Conservation (phyloP, 2,329 filamentous ascomycete species). For the Penicillium brevicompactum region DNA sequence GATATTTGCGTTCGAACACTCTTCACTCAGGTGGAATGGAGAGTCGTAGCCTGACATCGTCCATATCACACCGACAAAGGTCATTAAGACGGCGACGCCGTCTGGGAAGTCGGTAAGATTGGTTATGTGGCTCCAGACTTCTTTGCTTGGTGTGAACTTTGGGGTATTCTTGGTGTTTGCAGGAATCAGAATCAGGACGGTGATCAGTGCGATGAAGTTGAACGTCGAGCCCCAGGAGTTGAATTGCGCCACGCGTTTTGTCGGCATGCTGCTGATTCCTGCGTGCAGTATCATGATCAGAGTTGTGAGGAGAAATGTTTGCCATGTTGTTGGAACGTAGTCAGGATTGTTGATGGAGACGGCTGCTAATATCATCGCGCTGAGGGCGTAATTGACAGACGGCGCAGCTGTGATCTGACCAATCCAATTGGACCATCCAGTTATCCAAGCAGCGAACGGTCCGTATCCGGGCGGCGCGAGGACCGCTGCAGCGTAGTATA, state of each 20-base stretch:
- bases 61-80: slow-evolving; percentile 71
- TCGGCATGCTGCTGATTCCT: slow-evolving; percentile 69
- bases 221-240: slow-evolving; percentile 71
- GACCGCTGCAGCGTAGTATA: slow-evolving; percentile 75
- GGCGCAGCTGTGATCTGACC: slow-evolving; percentile 68
- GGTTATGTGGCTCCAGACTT: slow-evolving; percentile 68
- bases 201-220: slow-evolving; percentile 68
- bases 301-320: slow-evolving; percentile 68
- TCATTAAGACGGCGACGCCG: slow-evolving; percentile 70
- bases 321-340: slow-evolving; percentile 67
- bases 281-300: slow-evolving; percentile 70
- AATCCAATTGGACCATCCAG: slow-evolving; percentile 72
- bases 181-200: slow-evolving; percentile 70
- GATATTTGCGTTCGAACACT: slow-evolving; percentile 72
- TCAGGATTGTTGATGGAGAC: slow-evolving; percentile 67
- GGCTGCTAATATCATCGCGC: slow-evolving; percentile 71
- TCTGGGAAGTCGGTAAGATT: slow-evolving; percentile 68
- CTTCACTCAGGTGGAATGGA: slow-evolving; percentile 73
- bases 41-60: slow-evolving; percentile 69
- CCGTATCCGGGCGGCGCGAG: slow-evolving; percentile 68
- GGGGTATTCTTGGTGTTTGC: slow-evolving; percentile 59
- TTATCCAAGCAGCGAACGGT: slow-evolving; percentile 68
- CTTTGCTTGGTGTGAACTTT: slow-evolving; percentile 59
- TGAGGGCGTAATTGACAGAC: slow-evolving; percentile 66
- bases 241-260: slow-evolving; percentile 68